These are phyloP conservation scores for Endocladia muricata DNA, from an alignment of 31 red algal genomes.

Conservation along the genomic window DNA sequence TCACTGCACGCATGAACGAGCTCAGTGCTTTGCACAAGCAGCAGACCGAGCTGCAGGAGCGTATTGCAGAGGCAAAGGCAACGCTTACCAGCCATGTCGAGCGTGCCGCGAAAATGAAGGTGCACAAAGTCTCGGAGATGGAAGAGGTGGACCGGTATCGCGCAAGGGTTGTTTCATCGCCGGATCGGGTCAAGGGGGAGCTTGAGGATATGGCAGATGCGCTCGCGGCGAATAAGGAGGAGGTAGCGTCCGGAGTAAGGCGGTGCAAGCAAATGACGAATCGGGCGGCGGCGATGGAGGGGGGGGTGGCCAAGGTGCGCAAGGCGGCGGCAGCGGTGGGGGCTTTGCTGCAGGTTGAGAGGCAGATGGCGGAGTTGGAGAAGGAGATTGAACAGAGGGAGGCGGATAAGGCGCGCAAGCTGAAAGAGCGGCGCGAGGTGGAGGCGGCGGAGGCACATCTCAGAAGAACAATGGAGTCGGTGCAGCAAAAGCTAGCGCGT, in stretches of 20 bases:
- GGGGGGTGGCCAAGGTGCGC: not conserved
- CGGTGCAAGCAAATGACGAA: not conserved
- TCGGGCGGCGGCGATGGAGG: not conserved
- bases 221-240: constrained; percentile 23
- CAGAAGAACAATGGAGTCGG: not conserved
- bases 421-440: not conserved
- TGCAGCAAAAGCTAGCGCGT: constrained; percentile 10
- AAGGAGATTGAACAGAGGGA: not conserved
- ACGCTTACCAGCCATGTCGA: constrained; percentile 12
- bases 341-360: not conserved
- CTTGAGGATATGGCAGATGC: constrained; percentile 48
- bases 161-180: constrained; percentile 54
- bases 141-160: constrained; percentile 41
- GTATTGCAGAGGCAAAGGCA: constrained; percentile 42
- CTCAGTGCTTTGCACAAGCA: constrained; percentile 48
- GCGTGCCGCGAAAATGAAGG: not conserved
- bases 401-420: too few species aligned
- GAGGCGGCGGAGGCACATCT: not conserved
- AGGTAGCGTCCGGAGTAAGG: not conserved
- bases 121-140: constrained; percentile 5
- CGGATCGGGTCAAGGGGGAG: constrained; percentile 55
- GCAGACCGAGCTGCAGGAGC: constrained; percentile 46
- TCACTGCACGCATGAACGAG: constrained; percentile 25
- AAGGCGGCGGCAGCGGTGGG: not conserved
- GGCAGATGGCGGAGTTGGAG: not conserved